These are phyloP conservation scores for Nitzschia sp. DNA, from an alignment of 108 stramenopile genomes.

Conservation along the genomic window DNA sequence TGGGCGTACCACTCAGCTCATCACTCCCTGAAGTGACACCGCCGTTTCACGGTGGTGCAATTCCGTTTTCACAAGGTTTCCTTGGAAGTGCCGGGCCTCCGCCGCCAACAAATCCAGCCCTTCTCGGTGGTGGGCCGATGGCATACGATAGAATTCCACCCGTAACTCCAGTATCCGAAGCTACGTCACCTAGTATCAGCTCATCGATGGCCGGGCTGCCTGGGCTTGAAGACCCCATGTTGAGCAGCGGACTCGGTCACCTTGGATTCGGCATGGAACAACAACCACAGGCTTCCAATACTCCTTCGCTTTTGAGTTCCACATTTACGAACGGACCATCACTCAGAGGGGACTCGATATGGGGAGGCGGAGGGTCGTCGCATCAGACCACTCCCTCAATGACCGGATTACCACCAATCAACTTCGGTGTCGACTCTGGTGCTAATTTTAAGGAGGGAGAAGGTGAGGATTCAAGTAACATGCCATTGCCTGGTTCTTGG, in stretches of 20 bases:
- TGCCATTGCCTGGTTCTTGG: neutral
- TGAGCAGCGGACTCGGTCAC: neutral
- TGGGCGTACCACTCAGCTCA: neutral
- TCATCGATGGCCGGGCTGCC: conserved; percentile 4
- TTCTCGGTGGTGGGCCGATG: conserved; percentile 8
- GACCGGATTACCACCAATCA: conserved; percentile 2
- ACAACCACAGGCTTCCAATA: neutral
- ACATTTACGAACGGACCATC: conserved; percentile 6
- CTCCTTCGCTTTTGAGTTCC: conserved; percentile 5
- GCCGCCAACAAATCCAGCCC: neutral
- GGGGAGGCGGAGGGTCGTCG: neutral
- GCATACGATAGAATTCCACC: conserved; percentile 3
- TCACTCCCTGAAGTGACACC: neutral
- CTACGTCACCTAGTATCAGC: conserved; percentile 11
- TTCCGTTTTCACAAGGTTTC: neutral
- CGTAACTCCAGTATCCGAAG: conserved; percentile 5
- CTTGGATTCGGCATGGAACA: neutral
- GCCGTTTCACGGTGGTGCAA: neutral
- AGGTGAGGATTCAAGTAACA: neutral
- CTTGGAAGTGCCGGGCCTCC: neutral
- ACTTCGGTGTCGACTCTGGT: neutral
- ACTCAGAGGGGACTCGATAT: neutral
- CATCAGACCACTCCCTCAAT: neutral
- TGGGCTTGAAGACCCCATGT: conserved; percentile 1
- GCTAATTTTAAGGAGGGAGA: neutral